Conservation (phyloP, 164 flowering plant species). For the Aristolochia contorta region DNA sequence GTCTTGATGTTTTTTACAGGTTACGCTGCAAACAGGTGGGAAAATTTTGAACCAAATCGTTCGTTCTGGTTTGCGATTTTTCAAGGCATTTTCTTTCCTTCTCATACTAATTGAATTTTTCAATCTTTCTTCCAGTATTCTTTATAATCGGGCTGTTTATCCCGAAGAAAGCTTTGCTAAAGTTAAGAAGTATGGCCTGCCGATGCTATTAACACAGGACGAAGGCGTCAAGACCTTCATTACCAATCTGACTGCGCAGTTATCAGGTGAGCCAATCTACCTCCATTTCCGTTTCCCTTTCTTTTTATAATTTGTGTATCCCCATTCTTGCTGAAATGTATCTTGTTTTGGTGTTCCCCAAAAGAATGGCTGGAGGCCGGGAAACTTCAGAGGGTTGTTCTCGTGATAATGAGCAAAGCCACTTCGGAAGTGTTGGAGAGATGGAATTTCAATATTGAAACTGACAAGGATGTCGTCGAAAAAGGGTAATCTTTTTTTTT, state of each 20-base stretch:
- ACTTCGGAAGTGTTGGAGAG: constrained; percentile 79
- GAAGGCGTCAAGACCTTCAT: constrained; percentile 84
- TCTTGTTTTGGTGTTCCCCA: constrained; percentile 1
- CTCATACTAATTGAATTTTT: neutral
- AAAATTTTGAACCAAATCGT: neutral
- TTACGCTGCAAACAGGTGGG: constrained; percentile 95
- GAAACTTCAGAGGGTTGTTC: constrained; percentile 75
- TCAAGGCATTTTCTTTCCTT: neutral
- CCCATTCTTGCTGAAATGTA: neutral
- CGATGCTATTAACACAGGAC: constrained; percentile 88
- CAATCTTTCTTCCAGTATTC: constrained; percentile 37
- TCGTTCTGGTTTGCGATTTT: neutral
- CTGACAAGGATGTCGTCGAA: constrained; percentile 77
- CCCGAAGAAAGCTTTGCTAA: constrained; percentile 84
- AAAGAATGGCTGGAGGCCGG: constrained; percentile 94
- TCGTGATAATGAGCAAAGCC: constrained; percentile 91
- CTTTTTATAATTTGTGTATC: too few relatives aligned
- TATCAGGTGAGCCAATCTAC: constrained; percentile 42
- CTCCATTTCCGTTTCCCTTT: too few relatives aligned
- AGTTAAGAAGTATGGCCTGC: constrained; percentile 96
- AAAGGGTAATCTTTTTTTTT: constrained; percentile 41
- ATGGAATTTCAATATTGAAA: constrained; percentile 87
- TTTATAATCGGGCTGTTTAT: constrained; percentile 86
- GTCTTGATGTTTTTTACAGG: constrained; percentile 33
- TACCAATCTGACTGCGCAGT: constrained; percentile 63